Evolutionary conservation across 2,329 filamentous ascomycete species (phyloP).

Genomic region (Claviceps monticola): DNA sequence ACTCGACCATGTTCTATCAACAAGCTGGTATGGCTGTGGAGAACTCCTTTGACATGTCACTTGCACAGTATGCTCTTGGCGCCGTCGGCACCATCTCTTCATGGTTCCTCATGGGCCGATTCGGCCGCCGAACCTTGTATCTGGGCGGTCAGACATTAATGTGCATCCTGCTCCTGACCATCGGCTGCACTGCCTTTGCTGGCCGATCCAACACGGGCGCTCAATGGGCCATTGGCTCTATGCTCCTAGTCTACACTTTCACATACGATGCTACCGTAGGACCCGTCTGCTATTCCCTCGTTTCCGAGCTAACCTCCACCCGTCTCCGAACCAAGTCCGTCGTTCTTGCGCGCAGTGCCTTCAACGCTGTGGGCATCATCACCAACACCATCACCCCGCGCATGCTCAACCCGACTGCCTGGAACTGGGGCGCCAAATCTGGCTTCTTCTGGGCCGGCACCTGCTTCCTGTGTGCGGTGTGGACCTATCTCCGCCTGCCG

Average conservation of each 20-base stretch:
- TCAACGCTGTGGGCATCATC: constrained; percentile 34
- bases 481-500: constrained; percentile 38
- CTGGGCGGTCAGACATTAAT: constrained; percentile 35
- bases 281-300: constrained; percentile 69
- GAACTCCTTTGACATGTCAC: constrained; percentile 25
- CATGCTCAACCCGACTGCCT: constrained; percentile 32
- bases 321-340: constrained; percentile 33
- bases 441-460: constrained; percentile 33
- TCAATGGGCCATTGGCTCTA: constrained; percentile 32
- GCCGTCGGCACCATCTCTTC: constrained; percentile 30
- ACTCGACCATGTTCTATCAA: constrained; percentile 40
- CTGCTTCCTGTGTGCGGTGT: constrained; percentile 30
- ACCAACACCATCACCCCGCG: constrained; percentile 32
- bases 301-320: constrained; percentile 37
- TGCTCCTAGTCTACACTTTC: constrained; percentile 31
- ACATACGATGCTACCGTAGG: constrained; percentile 26
- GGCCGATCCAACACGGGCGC: constrained; percentile 30
- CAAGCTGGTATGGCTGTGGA: constrained; percentile 26
- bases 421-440: constrained; percentile 33
- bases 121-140: constrained; percentile 32
- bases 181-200: constrained; percentile 42
- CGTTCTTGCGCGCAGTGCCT: constrained; percentile 30
- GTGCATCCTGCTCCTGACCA: constrained; percentile 23
- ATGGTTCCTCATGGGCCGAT: constrained; percentile 29
- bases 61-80: constrained; percentile 30